Evolutionary conservation across 352 stramenopile genomes (phyloP), one percentile per base, ranked within the genome.

Genomic region (Phytophthora foliorum): DNA sequence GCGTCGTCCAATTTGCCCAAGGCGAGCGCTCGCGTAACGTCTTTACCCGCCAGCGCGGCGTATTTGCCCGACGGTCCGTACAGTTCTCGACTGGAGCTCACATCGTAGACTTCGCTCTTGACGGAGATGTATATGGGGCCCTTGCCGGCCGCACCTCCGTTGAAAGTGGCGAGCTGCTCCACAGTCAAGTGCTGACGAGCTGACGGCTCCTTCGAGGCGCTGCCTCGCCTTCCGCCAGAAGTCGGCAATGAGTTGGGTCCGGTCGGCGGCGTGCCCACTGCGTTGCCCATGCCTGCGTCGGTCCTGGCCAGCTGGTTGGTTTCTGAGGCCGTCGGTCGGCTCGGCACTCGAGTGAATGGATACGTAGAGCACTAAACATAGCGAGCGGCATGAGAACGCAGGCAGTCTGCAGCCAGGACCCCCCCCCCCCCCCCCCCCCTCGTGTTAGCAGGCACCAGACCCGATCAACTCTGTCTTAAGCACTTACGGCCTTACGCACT

Each of bases 31-130:
- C 84, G 83, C 5, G 93, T 97, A 61, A 93, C 92, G 63, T 99
- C 95, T 60, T 89, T 89, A 6, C 95, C 95, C 7, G 95, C 93
- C 69, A 99, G 94, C 9, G 81, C 61, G 63, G 91, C 77, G 63
- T 97, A 97, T 11, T 81, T 78, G 21, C 94, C 95, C n/a, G 78
- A 84, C 8, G 89, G 84, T 31, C 95, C 95, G 69, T 98, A 99
- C 66, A 97, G 87, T 45, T 97, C 81, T 24, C 80, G 63, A 59
- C 88, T 92, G 19, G 80, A 77, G 24, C 79, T 95, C 24, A 98
- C 95, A 78, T 99, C 95, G 81, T 98, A 99, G 2, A 99, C 91
- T 16, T 93, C 94, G 24, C 95, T 94, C 59, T 86, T 78, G 6
- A 99, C 57, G 7, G 92, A 92, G 5, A 99, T 80, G 77, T 98